A percentile compares a stretch with the other conserved stretches of the same genome.
These are phyloP conservation scores for Hypoxylon sp. DNA, from an alignment of 2,329 filamentous ascomycete genomes.

Conservation along the genomic window DNA sequence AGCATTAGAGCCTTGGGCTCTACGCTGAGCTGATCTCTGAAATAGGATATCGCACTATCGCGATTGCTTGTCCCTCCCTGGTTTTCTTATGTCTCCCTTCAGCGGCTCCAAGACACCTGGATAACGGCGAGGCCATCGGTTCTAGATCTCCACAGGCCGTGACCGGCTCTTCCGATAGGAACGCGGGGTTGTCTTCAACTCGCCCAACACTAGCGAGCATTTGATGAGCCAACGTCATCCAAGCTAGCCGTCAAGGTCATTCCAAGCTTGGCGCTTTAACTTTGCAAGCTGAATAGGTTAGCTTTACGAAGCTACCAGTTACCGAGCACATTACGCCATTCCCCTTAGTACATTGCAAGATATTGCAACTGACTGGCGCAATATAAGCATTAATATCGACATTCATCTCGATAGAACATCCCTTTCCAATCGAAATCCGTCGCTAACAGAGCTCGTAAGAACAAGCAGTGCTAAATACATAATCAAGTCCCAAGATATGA, in stretches of 20 bases:
- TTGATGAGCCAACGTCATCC: constrained; percentile 32
- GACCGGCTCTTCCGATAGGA: constrained; percentile 25
- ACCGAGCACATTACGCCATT: background rate
- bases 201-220: constrained; percentile 16
- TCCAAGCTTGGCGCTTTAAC: constrained; percentile 3
- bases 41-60: constrained; percentile 28
- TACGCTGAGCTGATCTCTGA: constrained; percentile 18
- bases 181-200: constrained; percentile 29
- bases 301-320: background rate
- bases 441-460: background rate
- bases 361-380: background rate
- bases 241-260: constrained; percentile 23
- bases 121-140: constrained; percentile 18
- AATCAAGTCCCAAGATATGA: background rate
- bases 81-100: constrained; percentile 3
- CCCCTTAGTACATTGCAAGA: background rate
- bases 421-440: background rate
- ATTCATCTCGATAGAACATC: background rate
- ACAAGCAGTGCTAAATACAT: background rate
- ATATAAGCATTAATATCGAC: background rate
- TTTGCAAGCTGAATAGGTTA: constrained; percentile 1
- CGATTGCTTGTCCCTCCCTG: constrained; percentile 31
- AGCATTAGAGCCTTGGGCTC: constrained; percentile 20
- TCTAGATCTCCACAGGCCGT: constrained; percentile 8
- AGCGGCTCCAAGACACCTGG: constrained; percentile 19